A percentile compares a stretch with the other conserved stretches of the same genome.
phyloP scores from a whole-genome alignment of 208 protist genomes.

The Tetramitus jugosus region DNA sequence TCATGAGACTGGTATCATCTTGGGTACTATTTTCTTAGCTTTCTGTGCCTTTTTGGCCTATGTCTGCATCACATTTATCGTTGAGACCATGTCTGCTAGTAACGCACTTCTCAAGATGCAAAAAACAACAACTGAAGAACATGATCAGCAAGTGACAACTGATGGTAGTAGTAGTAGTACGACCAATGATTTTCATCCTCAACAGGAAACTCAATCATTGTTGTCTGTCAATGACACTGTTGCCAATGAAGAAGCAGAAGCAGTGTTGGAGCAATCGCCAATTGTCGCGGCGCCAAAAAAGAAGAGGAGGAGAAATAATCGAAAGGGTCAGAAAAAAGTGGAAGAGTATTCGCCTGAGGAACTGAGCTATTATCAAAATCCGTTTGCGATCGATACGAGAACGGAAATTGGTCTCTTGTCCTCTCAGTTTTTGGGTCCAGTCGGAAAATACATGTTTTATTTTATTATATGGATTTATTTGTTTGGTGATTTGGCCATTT shows the following conservation, averaged over 20 bases:
- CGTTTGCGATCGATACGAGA: conserved; percentile 1
- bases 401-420: conserved; percentile 44
- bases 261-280: background rate
- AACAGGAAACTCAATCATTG: no score
- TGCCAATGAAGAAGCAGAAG: no score
- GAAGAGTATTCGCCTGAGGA: no score
- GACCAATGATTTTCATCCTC: no score
- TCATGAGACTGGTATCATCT: conserved; percentile 34
- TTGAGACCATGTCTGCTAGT: conserved; percentile 32
- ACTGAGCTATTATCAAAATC: background rate
- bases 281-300: background rate
- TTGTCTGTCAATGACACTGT: no score
- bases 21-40: background rate
- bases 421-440: conserved; percentile 40
- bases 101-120: conserved; percentile 34
- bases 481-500: conserved; percentile 48
- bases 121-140: background rate
- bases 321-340: background rate
- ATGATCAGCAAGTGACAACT: background rate
- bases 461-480: conserved; percentile 43
- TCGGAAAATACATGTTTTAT: conserved; percentile 44
- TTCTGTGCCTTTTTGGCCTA: conserved; percentile 25
- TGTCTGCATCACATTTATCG: conserved; percentile 39
- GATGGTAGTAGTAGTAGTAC: no score
- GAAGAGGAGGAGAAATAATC: background rate